Base-by-base conservation (phyloP, 495 filamentous ascomycete genomes). In the Hamigera avellanea region DNA sequence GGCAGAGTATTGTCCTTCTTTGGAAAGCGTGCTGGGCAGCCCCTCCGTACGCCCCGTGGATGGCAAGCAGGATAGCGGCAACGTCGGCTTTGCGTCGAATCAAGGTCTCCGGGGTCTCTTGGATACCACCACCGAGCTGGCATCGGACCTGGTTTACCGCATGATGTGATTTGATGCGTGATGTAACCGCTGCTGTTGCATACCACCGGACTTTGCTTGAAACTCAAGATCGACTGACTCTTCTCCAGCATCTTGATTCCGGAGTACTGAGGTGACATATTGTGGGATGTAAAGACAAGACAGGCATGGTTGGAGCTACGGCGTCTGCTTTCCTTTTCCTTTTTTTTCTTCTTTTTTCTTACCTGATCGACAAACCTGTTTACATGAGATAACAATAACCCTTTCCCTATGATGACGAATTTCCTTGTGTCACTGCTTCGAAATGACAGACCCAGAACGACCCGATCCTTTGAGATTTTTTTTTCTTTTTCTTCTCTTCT, bases 81-180 rank as follows among this genome's bases (percentile, higher is more conserved):
- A 23, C 21, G 28, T 25, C 14, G 8, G 36, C 7, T n/a, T n/a
- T 23, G 21, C 46, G 13, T 49, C 50, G 1, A 51, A 50, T n/a
- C 50, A 36, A 21, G 61, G 55, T 27, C 45, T 67, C 28, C 50
- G 58, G 18, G 43, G 47, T 0, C 47, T 67, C 35, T 33, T 67
- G 42, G 64, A 67, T 38, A 46, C 43, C 33, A 61, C 56, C 23
- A 53, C 62, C 3, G 64, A 67, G 45, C 41, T 67, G 42, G 64
- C 58, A 27, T 62, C 60, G 35, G 64, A 67, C 53, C 46, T 67
- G 49, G 56, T 67, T n/a, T 67, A 64, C 33, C 61, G 62, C 6
- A 63, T 66, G 60, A 59, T 60, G 57, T 59, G 44, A 54, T 32
- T 23, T 23, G 4, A 23, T 23, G 21, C 5, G 21, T 23, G n/a